Percentiles rank a stretch among this genome's conserved stretches.
Evolutionary conservation across 257 asterid species (phyloP).

Genomic region (Solanum sejunctum): DNA sequence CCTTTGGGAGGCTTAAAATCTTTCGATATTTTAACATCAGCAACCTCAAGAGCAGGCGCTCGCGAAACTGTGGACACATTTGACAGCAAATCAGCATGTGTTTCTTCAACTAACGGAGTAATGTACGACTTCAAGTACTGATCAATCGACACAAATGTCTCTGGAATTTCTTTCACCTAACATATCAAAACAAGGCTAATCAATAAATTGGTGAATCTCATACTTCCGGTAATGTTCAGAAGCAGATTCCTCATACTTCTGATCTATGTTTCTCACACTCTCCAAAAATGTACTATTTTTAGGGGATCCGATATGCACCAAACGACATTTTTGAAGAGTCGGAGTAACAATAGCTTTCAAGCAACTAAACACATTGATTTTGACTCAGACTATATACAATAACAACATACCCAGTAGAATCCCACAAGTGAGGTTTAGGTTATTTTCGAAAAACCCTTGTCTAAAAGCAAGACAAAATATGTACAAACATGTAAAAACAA

Average conservation of each 20-base stretch:
- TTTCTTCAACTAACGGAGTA: constrained; percentile 36
- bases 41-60: constrained; percentile 16
- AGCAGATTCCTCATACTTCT: not conserved
- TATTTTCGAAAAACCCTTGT: too few species aligned
- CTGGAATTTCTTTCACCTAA: constrained; percentile 25
- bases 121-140: constrained; percentile 22
- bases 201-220: not conserved
- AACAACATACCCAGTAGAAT: too few species aligned
- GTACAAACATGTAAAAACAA: not conserved
- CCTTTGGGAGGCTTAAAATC: not conserved
- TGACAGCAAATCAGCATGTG: constrained; percentile 41
- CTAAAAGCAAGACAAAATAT: too few species aligned
- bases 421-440: too few species aligned
- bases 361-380: not conserved
- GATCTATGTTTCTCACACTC: not conserved
- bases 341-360: not conserved
- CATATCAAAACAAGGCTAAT: not conserved
- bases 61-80: constrained; percentile 2
- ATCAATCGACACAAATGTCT: constrained; percentile 13
- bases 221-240: not conserved
- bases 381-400: not conserved
- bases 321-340: not conserved
- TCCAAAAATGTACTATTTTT: not conserved
- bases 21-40: not conserved
- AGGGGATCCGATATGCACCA: not conserved